Percentiles rank a stretch among this genome's conserved stretches.
Evolutionary conservation across 139 green algal species (phyloP).

Genomic region (Volvox africanus): DNA sequence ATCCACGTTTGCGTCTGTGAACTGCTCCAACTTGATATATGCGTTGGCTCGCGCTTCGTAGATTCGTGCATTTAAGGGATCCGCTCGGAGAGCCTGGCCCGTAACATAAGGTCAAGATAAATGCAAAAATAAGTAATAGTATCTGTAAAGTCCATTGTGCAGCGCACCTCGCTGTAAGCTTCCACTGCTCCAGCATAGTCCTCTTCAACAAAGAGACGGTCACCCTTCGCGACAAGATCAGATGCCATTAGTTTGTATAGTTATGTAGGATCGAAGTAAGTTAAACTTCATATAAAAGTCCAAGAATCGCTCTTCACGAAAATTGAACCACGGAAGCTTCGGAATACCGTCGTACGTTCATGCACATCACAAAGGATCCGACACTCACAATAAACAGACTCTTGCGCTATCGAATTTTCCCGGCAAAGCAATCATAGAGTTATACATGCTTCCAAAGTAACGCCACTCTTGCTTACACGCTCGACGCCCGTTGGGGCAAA

Average conservation of each 20-base stretch:
- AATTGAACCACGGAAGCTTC: slow-evolving; percentile 23
- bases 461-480: neutral
- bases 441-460: neutral
- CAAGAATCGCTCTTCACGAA: neutral
- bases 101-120: neutral
- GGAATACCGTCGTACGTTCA: neutral
- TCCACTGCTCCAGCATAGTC: slow-evolving; percentile 63
- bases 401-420: neutral
- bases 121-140: neutral
- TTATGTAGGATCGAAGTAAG: neutral
- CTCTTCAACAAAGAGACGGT: slow-evolving; percentile 73
- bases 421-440: neutral
- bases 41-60: slow-evolving; percentile 68
- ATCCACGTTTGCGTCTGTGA: slow-evolving; percentile 80
- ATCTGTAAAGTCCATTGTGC: neutral
- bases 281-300: neutral
- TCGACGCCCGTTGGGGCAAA: no score
- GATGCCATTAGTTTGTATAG: neutral
- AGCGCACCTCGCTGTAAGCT: slow-evolving; percentile 63
- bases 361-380: neutral
- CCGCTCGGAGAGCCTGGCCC: slow-evolving; percentile 21
- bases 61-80: slow-evolving; percentile 42
- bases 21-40: slow-evolving; percentile 78
- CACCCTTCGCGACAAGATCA: slow-evolving; percentile 39
- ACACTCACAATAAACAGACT: neutral